Evolutionary conservation across 345 rosid genomes (phyloP).

Genomic region (Salix arbutifolia): DNA sequence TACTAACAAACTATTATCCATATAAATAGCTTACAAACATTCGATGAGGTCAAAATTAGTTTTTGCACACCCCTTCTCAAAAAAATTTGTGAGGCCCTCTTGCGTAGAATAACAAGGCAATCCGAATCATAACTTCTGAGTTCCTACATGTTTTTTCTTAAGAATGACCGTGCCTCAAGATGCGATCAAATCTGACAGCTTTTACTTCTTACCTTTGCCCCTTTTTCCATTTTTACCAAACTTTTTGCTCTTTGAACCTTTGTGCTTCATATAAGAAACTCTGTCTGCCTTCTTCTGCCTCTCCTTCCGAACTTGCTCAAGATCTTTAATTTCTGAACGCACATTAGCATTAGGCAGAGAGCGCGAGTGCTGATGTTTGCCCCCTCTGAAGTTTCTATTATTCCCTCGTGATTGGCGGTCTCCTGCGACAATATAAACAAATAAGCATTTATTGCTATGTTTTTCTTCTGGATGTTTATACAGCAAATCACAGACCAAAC

Average conservation of each 20-base stretch:
- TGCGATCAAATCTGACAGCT: no score
- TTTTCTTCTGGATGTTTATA: background rate
- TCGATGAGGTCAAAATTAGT: no score
- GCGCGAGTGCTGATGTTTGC: slow-evolving; percentile 35
- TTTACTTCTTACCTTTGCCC: slow-evolving; percentile 34
- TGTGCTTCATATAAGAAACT: slow-evolving; percentile 56
- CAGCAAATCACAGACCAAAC: background rate
- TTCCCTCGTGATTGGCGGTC: slow-evolving; percentile 21
- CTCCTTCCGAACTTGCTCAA: slow-evolving; percentile 86
- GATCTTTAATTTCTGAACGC: slow-evolving; percentile 76
- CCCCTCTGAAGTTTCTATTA: slow-evolving; percentile 45
- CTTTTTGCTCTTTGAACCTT: slow-evolving; percentile 33
- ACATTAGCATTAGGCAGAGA: slow-evolving; percentile 68
- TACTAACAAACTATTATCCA: no score
- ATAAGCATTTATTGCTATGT: background rate
- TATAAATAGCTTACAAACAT: no score
- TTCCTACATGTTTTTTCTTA: no score
- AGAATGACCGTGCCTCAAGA: no score
- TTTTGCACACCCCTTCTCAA: no score
- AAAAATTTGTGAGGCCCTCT: no score
- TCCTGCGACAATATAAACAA: slow-evolving; percentile 29
- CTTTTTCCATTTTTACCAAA: slow-evolving; percentile 29
- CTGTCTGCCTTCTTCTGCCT: slow-evolving; percentile 70
- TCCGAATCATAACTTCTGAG: no score
- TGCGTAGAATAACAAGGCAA: no score